Base-by-base conservation (phyloP, 768 basidiomycete genomes). In the Hortiboletus flavorubellus region DNA sequence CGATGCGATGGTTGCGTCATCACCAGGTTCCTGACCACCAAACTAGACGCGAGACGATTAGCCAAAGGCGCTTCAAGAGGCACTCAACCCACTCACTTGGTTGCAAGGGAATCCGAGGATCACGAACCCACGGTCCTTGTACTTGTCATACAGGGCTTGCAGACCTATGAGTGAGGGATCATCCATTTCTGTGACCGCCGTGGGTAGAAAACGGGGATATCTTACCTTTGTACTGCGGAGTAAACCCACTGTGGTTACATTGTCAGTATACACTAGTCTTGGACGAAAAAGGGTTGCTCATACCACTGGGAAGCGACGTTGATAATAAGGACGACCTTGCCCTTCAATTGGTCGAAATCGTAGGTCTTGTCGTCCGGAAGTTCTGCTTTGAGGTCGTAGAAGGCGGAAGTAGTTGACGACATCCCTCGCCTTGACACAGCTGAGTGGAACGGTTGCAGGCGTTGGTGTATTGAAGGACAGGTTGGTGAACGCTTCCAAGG, bases 41-140 rank as follows among this genome's bases (percentile, higher is more conserved):
- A 96, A 95, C 85, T 95, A 59, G 18, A 45, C 9, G 31, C 15
- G 18, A 35, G 18, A 45, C 16, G 41, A n/a, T 51, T 5, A 46
- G 38, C 29, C 35, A 34, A n/a, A 21, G 10, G n/a, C 15, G 8
- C 29, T 37, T 16, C 35, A 35, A 34, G 16, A 37, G 18, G 14
- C 41, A 3, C 15, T 6, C 35, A 44, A 29, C 35, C 33, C 10
- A 42, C 48, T 68, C 72, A 87, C 87, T 70, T 91, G 93, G 67
- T 95, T 92, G 73, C 86, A 93, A 11, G 95, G 95, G 78, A 96
- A 96, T 3, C 93, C 93, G 49, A 97, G 79, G 53, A 97, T 82
- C 47, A 85, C 79, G 43, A 96, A 78, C 7, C 79, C 90, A 52
- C 80, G 74, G 49, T 86, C 86, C 67, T 88, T 85, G 76, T 92